Conservation (phyloP, 176 grass and related monocot genomes). For the Poa annua region DNA sequence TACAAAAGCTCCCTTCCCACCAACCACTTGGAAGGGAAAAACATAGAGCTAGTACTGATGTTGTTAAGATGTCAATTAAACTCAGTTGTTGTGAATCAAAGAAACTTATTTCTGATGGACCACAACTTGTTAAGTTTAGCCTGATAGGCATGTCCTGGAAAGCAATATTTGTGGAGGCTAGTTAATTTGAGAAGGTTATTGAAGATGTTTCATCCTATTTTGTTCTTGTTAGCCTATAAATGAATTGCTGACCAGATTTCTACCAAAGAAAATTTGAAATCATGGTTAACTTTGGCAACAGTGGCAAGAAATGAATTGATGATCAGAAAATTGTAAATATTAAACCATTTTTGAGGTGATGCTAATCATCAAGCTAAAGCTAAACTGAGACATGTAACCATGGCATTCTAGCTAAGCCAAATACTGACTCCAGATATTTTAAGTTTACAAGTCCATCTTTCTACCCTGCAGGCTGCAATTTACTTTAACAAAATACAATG, state of each 20-base stretch:
- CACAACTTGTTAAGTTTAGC: neutral
- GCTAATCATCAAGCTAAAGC: neutral
- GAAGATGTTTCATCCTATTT: neutral
- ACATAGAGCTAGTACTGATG: neutral
- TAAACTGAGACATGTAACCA: slow-evolving; percentile 4
- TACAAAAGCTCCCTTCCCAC: neutral
- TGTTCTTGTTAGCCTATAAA: neutral
- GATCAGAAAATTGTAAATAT: neutral
- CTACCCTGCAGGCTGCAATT: slow-evolving; percentile 65
- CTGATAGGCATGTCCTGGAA: slow-evolving; percentile 18
- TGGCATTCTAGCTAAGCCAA: neutral
- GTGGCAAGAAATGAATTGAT: neutral
- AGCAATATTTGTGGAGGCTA: neutral
- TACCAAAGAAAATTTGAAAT: neutral
- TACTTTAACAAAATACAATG: slow-evolving; percentile 99
- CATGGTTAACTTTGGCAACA: neutral
- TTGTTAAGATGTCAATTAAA: slow-evolving; percentile 10
- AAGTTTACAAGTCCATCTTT: neutral
- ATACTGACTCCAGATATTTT: neutral
- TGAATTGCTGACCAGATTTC: neutral
- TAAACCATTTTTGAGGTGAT: neutral
- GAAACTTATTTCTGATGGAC: neutral
- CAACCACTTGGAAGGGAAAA: neutral
- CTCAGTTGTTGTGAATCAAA: neutral
- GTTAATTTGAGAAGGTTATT: slow-evolving; percentile 6